These are phyloP conservation scores for Microcera coccophila DNA, from an alignment of 2,329 filamentous ascomycete genomes.

Conservation along the genomic window DNA sequence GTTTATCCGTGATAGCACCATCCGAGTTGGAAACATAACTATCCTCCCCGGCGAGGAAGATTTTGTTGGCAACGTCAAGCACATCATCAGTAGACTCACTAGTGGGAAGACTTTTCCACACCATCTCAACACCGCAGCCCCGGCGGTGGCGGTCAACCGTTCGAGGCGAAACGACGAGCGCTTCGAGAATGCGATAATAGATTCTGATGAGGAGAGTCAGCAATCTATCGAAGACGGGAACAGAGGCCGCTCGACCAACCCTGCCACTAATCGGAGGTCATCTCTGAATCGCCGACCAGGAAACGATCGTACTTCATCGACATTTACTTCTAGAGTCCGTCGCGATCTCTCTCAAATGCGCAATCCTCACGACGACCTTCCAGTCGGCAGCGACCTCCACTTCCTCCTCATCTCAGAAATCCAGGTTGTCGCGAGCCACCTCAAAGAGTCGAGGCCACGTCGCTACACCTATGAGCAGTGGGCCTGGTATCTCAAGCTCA, in stretches of 20 bases:
- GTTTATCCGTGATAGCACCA: constrained; percentile 51
- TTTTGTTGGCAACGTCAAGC: constrained; percentile 44
- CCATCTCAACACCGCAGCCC: constrained; percentile 8
- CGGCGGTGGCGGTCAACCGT: not conserved
- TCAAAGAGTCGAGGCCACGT: constrained; percentile 57
- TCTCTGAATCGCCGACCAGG: constrained; percentile 17
- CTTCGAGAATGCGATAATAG: constrained; percentile 2
- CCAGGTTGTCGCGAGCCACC: constrained; percentile 54
- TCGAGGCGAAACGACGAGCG: not conserved
- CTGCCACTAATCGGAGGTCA: constrained; percentile 1
- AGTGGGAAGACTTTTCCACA: constrained; percentile 40
- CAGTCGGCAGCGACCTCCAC: constrained; percentile 49
- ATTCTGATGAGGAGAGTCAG: not conserved
- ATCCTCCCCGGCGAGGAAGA: constrained; percentile 56
- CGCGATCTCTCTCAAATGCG: constrained; percentile 36
- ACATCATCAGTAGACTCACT: constrained; percentile 40
- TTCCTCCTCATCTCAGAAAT: constrained; percentile 72
- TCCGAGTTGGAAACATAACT: constrained; percentile 55
- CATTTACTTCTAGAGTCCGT: constrained; percentile 32
- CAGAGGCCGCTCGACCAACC: not conserved
- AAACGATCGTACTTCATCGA: constrained; percentile 12
- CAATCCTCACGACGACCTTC: constrained; percentile 37
- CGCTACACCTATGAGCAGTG: constrained; percentile 80
- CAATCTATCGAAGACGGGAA: not conserved
- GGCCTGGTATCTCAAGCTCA: constrained; percentile 77